Conservation (phyloP, 306 rosid species). For the Ormosia emarginata region DNA sequence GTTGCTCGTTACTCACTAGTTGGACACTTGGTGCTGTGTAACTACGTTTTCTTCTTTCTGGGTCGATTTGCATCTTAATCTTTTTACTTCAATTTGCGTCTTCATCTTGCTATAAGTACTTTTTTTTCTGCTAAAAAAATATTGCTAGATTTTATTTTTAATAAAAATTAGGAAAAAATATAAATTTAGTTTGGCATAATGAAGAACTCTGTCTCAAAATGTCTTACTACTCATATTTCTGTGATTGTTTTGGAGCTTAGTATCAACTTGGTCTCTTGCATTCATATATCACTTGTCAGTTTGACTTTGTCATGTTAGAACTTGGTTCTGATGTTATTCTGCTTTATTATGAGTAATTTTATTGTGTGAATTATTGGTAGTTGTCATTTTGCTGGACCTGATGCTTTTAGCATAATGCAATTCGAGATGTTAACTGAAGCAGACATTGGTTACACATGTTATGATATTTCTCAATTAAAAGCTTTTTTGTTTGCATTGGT, state of each 20-base stretch:
- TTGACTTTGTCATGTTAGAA: background rate
- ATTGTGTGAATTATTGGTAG: background rate
- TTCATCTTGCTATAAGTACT: too few species aligned
- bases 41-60: too few species aligned
- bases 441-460: background rate
- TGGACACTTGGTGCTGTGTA: too few species aligned
- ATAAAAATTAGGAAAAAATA: too few species aligned
- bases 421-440: background rate
- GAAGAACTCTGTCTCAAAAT: background rate
- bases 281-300: background rate
- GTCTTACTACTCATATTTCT: background rate
- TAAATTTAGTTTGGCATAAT: background rate
- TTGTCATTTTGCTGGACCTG: background rate
- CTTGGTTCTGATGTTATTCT: background rate
- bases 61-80: too few species aligned
- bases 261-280: background rate
- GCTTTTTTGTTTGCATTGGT: background rate
- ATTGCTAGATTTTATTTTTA: too few species aligned
- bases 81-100: too few species aligned
- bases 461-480: background rate
- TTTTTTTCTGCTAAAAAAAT: too few species aligned
- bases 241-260: background rate
- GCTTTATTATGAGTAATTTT: background rate
- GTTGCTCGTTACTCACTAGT: too few species aligned
- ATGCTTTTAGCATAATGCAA: background rate